Base-by-base conservation (phyloP, 225 moss, liverwort and hornwort species). In the Pseudisothecium myosuroides region DNA sequence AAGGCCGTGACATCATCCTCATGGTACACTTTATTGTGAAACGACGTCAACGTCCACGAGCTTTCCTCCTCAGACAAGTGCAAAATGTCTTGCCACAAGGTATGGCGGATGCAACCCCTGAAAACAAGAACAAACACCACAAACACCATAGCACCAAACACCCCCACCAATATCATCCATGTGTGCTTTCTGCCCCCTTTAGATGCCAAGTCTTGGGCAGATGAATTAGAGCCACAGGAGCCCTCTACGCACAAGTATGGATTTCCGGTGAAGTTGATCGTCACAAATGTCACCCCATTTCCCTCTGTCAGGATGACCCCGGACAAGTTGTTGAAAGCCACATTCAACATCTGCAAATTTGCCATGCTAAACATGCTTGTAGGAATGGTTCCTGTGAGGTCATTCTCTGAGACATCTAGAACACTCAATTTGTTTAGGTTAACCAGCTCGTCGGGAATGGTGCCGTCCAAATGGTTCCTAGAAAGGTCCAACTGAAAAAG, bases 291-390 rank as follows among this genome's bases (percentile, higher is more conserved):
- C 17, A 2, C 27, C 1, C 72, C 72, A 45, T 72, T 72, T 43
- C 3, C 43, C 6, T 72, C 2, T 3, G 2, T 72, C 0, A 43
- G 72, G 3, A 72, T 72, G 27, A 72, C 9, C 5, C 72, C 72
- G 1, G 16, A 72, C 16, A 72, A 43, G 43, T 72, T 43, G 10
- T 72, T 72, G 16, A 72, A 72, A 7, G 72, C 43, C 7, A 72
- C 43, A 41, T 72, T 43, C 10, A 72, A 3, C 5, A 3, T 5
- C 1, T 72, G 43, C 16, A 72, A 72, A 72, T 27, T 72, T 5
- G 28, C 27, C 43, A 72, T 17, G 9, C 0, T 43, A 0, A 73
- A 73, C 0, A 73, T 0, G 6, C 26, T 1, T 43, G 0, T 0
- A 43, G 28, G 72, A 4, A 72, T 72, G 27, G 9, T 5, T 43